These are phyloP conservation scores for Chondrostereum purpureum DNA, from an alignment of 1,284 basidiomycete species.

Conservation along the genomic window DNA sequence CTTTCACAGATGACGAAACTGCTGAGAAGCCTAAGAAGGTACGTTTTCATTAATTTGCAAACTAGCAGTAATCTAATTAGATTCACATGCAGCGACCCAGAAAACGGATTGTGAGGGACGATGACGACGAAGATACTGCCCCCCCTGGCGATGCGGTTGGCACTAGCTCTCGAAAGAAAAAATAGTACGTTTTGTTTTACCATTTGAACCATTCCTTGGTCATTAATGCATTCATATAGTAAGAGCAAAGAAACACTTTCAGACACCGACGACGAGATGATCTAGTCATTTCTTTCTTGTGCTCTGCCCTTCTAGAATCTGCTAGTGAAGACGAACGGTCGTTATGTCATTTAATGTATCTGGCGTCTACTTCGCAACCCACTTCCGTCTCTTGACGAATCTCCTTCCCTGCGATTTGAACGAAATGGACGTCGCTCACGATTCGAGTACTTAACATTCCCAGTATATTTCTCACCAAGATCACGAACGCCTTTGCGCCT, in stretches of 20 bases:
- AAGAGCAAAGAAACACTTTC: slow-evolving; percentile 77
- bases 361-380: too few relatives aligned
- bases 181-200: slow-evolving; percentile 48
- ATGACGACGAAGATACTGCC: slow-evolving; percentile 64
- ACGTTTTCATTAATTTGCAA: slow-evolving; percentile 11
- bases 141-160: slow-evolving; percentile 26
- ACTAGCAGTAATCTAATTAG: slow-evolving; percentile 6
- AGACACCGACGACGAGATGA: slow-evolving; percentile 67
- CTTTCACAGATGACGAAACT: slow-evolving; percentile 67
- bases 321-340: too few relatives aligned
- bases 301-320: too few relatives aligned
- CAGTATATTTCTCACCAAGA: too few relatives aligned
- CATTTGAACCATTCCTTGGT: slow-evolving; percentile 1
- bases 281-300: too few relatives aligned
- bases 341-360: too few relatives aligned
- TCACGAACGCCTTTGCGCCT: too few relatives aligned
- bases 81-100: slow-evolving; percentile 43
- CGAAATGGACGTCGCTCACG: too few relatives aligned
- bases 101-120: slow-evolving; percentile 69
- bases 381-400: too few relatives aligned
- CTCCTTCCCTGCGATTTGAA: too few relatives aligned
- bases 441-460: too few relatives aligned
- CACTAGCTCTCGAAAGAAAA: slow-evolving; percentile 56
- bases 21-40: slow-evolving; percentile 68
- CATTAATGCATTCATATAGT: slow-evolving; percentile 29